Conservation (phyloP, 2,329 filamentous ascomycete species). For the Aureobasidium sp. region DNA sequence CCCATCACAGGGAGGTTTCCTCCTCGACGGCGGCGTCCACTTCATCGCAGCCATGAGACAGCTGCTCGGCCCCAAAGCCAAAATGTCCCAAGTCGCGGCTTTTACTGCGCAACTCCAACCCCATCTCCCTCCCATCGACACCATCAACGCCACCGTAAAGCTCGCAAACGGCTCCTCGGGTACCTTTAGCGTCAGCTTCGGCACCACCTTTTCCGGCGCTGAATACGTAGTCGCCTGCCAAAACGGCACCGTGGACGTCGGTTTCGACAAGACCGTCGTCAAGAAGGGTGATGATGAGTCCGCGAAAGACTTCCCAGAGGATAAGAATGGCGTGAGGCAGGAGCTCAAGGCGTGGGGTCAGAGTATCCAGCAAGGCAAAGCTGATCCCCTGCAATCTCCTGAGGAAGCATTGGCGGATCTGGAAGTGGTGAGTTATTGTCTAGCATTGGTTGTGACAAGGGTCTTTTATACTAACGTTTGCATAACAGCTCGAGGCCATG, state of each 20-base stretch:
- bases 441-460: background rate
- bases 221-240: slow-evolving; percentile 52
- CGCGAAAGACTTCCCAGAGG: slow-evolving; percentile 35
- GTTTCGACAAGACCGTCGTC: slow-evolving; percentile 35
- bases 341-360: slow-evolving; percentile 55
- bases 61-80: slow-evolving; percentile 45
- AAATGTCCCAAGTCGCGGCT: slow-evolving; percentile 41
- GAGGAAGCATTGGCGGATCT: slow-evolving; percentile 54
- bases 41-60: slow-evolving; percentile 54
- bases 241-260: slow-evolving; percentile 45
- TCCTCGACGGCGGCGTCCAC: slow-evolving; percentile 70
- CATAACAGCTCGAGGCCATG: slow-evolving; percentile 28
- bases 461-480: background rate
- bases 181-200: slow-evolving; percentile 49
- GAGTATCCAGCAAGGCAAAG: slow-evolving; percentile 39
- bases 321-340: slow-evolving; percentile 46
- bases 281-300: slow-evolving; percentile 24
- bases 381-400: slow-evolving; percentile 44
- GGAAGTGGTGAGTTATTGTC: slow-evolving; percentile 39
- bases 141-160: slow-evolving; percentile 50
- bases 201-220: slow-evolving; percentile 45
- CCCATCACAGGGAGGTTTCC: slow-evolving; percentile 51
- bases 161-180: slow-evolving; percentile 48
- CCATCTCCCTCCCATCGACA: slow-evolving; percentile 58
- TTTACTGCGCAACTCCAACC: slow-evolving; percentile 47